phyloP scores from a whole-genome alignment of 495 filamentous ascomycete genomes.

The Chaetomium fimeti region DNA sequence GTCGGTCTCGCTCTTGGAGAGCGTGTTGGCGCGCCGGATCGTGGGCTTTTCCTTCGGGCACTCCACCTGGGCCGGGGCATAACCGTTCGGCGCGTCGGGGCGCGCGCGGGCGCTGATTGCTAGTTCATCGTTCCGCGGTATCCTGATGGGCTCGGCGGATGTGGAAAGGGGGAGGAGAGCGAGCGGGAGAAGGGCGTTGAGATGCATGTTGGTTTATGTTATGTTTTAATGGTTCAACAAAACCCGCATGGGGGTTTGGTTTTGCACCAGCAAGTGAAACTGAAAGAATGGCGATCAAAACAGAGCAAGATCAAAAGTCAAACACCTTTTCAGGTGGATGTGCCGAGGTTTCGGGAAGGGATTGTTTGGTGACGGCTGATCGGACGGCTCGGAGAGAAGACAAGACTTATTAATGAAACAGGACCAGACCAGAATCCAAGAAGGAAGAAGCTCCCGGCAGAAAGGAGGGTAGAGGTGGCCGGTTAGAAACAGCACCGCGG shows the following conservation, averaged over 20 bases:
- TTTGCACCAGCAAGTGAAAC: neutral
- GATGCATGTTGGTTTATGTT: slow-evolving; percentile 16
- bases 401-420: neutral
- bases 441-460: neutral
- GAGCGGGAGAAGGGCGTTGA: slow-evolving; percentile 19
- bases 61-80: slow-evolving; percentile 52
- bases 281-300: neutral
- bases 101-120: slow-evolving; percentile 37
- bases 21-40: slow-evolving; percentile 50
- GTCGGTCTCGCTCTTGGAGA: slow-evolving; percentile 65
- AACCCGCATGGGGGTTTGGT: neutral
- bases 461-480: neutral
- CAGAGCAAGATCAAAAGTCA: neutral
- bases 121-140: slow-evolving; percentile 11
- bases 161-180: slow-evolving; percentile 17
- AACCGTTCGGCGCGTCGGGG: slow-evolving; percentile 56
- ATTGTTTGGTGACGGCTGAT: neutral
- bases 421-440: neutral
- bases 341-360: neutral
- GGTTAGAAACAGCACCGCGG: neutral
- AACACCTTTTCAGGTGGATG: neutral
- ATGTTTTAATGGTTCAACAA: neutral
- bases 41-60: slow-evolving; percentile 52
- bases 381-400: neutral
- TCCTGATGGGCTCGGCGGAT: slow-evolving; percentile 27